phyloP scores from a whole-genome alignment of 1,139 yeast species.

The Kurtzmaniella quercitrusa region DNA sequence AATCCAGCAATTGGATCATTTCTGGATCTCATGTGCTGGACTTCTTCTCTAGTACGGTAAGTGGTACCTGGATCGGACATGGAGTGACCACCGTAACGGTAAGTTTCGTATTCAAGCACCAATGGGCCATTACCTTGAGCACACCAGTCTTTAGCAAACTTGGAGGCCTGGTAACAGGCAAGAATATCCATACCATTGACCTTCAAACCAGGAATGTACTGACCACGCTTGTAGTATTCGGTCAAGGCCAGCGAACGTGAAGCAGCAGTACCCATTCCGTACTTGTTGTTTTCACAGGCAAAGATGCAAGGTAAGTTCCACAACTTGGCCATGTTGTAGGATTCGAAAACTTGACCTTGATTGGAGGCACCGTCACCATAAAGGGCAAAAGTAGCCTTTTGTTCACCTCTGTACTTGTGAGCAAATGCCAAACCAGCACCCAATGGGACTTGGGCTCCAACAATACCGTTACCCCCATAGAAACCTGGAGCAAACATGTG shows the following conservation, averaged over 20 bases:
- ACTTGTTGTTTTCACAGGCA: slow-evolving; percentile 97
- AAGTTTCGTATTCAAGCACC: slow-evolving; percentile 94
- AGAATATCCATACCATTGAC: slow-evolving; percentile 98
- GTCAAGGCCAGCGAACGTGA: slow-evolving; percentile 94
- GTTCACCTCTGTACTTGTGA: slow-evolving; percentile 85
- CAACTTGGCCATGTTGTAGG: slow-evolving; percentile 98
- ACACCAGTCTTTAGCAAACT: slow-evolving; percentile 96
- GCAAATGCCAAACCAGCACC: slow-evolving; percentile 98
- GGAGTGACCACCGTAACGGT: slow-evolving; percentile 99
- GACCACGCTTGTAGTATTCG: slow-evolving; percentile 98
- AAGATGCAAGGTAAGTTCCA: slow-evolving; percentile 95
- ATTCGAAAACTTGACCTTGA: slow-evolving; percentile 98
- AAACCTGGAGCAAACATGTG: slow-evolving; percentile 95
- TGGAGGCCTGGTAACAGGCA: slow-evolving; percentile 93
- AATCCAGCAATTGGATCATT: slow-evolving; percentile 97
- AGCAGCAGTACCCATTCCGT: slow-evolving; percentile 99
- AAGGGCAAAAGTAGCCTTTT: slow-evolving; percentile 77
- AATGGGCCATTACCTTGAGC: slow-evolving; percentile 92
- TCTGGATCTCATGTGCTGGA: slow-evolving; percentile 98
- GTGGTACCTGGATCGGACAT: slow-evolving; percentile 99
- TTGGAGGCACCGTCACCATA: slow-evolving; percentile 99
- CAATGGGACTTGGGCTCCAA: slow-evolving; percentile 97
- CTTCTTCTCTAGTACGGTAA: slow-evolving; percentile 99
- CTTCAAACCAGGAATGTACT: slow-evolving; percentile 97
- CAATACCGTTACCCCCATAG: slow-evolving; percentile 99